Conservation (phyloP, 1,284 basidiomycete genomes). For the Puccinia polysora region DNA sequence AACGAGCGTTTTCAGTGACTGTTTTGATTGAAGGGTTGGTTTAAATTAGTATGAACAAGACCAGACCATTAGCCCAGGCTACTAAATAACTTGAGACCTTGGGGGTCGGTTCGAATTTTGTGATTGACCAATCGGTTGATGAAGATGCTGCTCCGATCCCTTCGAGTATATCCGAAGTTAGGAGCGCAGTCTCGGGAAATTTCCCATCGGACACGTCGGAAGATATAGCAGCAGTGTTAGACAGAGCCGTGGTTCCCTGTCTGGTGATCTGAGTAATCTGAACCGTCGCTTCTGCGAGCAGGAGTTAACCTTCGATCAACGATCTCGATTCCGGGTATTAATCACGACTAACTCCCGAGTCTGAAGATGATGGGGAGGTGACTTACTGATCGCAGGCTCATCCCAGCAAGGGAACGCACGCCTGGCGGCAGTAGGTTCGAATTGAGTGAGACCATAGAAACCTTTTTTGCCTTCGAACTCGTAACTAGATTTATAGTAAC, state of each 20-base stretch:
- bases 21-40: background rate
- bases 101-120: constrained; percentile 52
- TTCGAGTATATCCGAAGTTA: constrained; percentile 24
- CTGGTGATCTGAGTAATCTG: constrained; percentile 37
- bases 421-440: constrained; percentile 78
- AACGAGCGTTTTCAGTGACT: too few species aligned
- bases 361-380: too few species aligned
- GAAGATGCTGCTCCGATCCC: constrained; percentile 44
- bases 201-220: constrained; percentile 29
- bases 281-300: constrained; percentile 38
- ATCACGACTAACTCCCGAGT: too few species aligned
- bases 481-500: constrained; percentile 39
- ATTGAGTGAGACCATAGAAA: constrained; percentile 52
- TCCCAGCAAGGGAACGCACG: constrained; percentile 67
- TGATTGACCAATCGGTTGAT: constrained; percentile 51
- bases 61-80: constrained; percentile 76
- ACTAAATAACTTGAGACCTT: constrained; percentile 86
- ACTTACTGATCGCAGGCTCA: constrained; percentile 72
- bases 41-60: background rate
- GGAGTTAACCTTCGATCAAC: background rate
- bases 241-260: constrained; percentile 30
- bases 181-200: constrained; percentile 20
- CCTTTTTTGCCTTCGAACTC: constrained; percentile 45
- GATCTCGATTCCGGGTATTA: too few species aligned
- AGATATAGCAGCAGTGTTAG: constrained; percentile 40